These are phyloP conservation scores for Jackrogersella minutella DNA, from an alignment of 495 filamentous ascomycete species.

Conservation along the genomic window DNA sequence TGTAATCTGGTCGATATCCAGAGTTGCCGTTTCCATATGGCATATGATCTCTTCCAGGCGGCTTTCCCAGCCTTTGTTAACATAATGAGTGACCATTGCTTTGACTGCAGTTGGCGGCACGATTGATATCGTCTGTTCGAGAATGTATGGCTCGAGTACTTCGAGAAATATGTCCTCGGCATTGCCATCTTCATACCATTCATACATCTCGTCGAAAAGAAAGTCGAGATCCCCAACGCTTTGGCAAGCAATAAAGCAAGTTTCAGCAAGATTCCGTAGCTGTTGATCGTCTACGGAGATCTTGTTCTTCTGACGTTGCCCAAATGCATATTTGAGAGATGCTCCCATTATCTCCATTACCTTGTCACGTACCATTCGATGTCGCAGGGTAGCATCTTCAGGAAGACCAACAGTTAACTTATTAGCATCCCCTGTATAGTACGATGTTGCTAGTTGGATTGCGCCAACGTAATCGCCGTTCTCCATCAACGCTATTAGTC, in stretches of 20 bases:
- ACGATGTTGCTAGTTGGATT: slow-evolving; percentile 87
- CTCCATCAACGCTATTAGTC: slow-evolving; percentile 94
- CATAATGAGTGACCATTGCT: slow-evolving; percentile 80
- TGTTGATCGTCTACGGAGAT: slow-evolving; percentile 63
- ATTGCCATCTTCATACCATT: slow-evolving; percentile 82
- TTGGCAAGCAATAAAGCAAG: slow-evolving; percentile 83
- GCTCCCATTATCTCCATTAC: slow-evolving; percentile 93
- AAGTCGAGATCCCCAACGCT: slow-evolving; percentile 79
- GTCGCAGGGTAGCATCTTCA: slow-evolving; percentile 78
- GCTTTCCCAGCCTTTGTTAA: slow-evolving; percentile 71
- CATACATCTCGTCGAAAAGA: slow-evolving; percentile 89
- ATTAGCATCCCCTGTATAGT: slow-evolving; percentile 86
- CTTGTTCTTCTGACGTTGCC: slow-evolving; percentile 62
- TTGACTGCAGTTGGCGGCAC: slow-evolving; percentile 88
- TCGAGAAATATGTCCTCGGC: slow-evolving; percentile 81
- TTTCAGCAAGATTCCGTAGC: slow-evolving; percentile 79
- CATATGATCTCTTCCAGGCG: slow-evolving; percentile 95
- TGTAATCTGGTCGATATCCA: slow-evolving; percentile 94
- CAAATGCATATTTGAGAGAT: slow-evolving; percentile 89
- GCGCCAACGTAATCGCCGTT: slow-evolving; percentile 91
- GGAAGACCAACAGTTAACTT: slow-evolving; percentile 93
- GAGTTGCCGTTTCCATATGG: slow-evolving; percentile 84
- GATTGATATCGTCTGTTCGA: slow-evolving; percentile 75
- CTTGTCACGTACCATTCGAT: slow-evolving; percentile 85
- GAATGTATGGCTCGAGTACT: slow-evolving; percentile 82